phyloP scores from a whole-genome alignment of 1,284 basidiomycete species.

The Dichomitus squalens region DNA sequence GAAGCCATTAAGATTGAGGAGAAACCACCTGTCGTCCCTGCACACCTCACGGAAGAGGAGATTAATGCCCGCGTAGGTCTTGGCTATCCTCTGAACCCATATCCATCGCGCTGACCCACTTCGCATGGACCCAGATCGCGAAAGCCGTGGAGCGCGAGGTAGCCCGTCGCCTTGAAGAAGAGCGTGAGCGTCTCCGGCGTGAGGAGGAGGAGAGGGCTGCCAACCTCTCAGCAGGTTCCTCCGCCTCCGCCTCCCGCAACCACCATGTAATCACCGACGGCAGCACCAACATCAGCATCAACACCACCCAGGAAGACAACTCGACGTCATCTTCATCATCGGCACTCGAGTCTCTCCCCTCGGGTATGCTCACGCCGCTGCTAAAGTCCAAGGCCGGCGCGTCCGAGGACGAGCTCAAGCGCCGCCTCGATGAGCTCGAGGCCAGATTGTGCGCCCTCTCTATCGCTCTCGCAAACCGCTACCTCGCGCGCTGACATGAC shows the following conservation, averaged over 20 bases:
- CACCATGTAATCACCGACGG: background rate
- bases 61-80: constrained; percentile 65
- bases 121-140: constrained; percentile 52
- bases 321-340: too few relatives aligned
- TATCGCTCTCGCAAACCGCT: constrained; percentile 2
- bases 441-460: constrained; percentile 59
- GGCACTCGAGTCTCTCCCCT: constrained; percentile 39
- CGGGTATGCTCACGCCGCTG: constrained; percentile 62
- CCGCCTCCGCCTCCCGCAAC: constrained; percentile 3
- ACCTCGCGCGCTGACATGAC: constrained; percentile 9
- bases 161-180: constrained; percentile 57
- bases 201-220: constrained; percentile 17
- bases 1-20: constrained; percentile 1
- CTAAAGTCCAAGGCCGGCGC: constrained; percentile 38
- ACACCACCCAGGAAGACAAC: constrained; percentile 3
- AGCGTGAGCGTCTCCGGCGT: constrained; percentile 49
- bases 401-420: constrained; percentile 63
- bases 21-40: constrained; percentile 5
- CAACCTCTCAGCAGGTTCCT: background rate
- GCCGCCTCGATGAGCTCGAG: constrained; percentile 67
- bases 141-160: constrained; percentile 75
- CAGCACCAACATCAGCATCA: constrained; percentile 1
- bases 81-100: background rate
- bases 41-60: constrained; percentile 59
- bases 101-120: too few relatives aligned